Evolutionary conservation across 345 rosid species (phyloP).

Genomic region (Brassica rapa): DNA sequence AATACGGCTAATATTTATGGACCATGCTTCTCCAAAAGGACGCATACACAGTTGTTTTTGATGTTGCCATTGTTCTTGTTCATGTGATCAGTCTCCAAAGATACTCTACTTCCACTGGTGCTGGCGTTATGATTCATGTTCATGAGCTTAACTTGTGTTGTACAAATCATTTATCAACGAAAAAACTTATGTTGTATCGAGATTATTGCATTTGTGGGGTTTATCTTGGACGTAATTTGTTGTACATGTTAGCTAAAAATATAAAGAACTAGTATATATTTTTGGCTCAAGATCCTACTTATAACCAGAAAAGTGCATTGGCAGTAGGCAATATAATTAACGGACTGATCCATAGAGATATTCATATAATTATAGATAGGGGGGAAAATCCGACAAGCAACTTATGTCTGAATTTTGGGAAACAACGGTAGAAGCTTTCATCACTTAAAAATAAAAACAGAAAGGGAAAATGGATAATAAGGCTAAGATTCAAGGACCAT

Average conservation of each 20-base stretch:
- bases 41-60: not conserved
- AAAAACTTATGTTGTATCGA: not conserved
- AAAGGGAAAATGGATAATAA: not conserved
- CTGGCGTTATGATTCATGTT: not conserved
- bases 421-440: not conserved
- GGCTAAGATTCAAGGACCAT: constrained; percentile 10
- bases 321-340: not conserved
- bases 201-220: not conserved
- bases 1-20: not conserved
- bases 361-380: no score
- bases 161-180: no score
- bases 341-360: not conserved
- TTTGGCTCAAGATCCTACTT: not conserved
- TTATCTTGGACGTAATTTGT: not conserved
- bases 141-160: not conserved
- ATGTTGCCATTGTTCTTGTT: not conserved
- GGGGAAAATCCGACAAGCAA: not conserved
- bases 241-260: not conserved
- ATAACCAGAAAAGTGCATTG: not conserved
- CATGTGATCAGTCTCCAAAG: not conserved
- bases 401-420: not conserved
- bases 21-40: constrained; percentile 1
- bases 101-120: constrained; percentile 16
- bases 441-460: not conserved
- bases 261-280: not conserved